Percentiles rank a stretch among this genome's conserved stretches.
These are phyloP conservation scores for Penicillium herquei DNA, from an alignment of 495 filamentous ascomycete species.

Conservation along the genomic window DNA sequence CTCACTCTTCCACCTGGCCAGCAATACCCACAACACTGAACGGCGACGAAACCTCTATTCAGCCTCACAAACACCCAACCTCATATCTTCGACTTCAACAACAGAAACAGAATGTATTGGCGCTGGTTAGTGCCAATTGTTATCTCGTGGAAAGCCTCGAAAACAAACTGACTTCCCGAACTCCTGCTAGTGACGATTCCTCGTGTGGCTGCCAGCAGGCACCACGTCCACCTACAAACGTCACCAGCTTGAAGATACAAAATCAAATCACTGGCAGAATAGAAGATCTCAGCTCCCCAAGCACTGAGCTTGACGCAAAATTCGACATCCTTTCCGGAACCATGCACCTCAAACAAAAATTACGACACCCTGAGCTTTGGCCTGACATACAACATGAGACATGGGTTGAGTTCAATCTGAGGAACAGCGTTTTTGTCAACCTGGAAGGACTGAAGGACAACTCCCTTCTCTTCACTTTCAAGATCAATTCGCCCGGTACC, in stretches of 20 bases:
- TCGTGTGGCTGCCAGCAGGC: conserved; percentile 12
- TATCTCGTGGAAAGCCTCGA: not conserved
- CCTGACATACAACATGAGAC: not conserved
- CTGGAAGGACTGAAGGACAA: conserved; percentile 27
- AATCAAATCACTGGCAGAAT: conserved; percentile 8
- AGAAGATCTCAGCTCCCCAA: conserved; percentile 13
- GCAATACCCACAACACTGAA: no score
- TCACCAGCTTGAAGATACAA: conserved; percentile 13
- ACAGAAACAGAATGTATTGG: not conserved
- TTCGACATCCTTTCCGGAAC: conserved; percentile 25
- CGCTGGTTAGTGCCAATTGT: not conserved
- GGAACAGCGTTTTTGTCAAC: conserved; percentile 25
- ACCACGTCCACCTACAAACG: conserved; percentile 5
- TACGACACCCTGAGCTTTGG: conserved; percentile 9
- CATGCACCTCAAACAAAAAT: conserved; percentile 23
- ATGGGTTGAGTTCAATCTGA: conserved; percentile 13
- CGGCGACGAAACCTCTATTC: no score
- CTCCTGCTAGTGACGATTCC: conserved; percentile 3
- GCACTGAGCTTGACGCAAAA: conserved; percentile 22
- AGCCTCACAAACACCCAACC: no score
- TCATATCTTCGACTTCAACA: not conserved
- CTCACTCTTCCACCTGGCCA: no score
- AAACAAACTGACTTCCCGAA: not conserved
- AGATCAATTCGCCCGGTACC: not conserved
- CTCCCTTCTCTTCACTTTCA: conserved; percentile 26